Conservation (phyloP, 1,139 yeast species). For the Lizanozyma gosingica region DNA sequence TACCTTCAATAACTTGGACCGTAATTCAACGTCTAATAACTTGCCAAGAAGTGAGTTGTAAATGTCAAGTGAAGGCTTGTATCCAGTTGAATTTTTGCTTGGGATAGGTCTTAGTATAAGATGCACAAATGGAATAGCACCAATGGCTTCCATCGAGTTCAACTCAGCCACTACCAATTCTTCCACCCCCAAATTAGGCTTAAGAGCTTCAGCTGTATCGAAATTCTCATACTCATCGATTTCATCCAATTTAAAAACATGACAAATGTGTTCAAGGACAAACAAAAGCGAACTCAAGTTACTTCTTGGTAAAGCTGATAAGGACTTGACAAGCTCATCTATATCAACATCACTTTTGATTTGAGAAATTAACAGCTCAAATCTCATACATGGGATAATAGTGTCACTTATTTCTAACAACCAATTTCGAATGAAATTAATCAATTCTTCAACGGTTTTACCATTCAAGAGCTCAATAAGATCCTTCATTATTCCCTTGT, state of each 20-base stretch:
- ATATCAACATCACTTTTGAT: constrained; percentile 10
- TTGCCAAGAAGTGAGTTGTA: constrained; percentile 22
- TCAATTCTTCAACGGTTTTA: constrained; percentile 8
- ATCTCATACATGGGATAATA: constrained; percentile 34
- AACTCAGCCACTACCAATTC: constrained; percentile 8
- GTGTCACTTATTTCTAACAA: constrained; percentile 36
- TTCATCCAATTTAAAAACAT: constrained; percentile 15
- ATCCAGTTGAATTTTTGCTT: constrained; percentile 27
- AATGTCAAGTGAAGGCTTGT: constrained; percentile 29
- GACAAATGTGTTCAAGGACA: constrained; percentile 27
- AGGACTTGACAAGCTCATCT: constrained; percentile 17
- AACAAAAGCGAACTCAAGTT: constrained; percentile 31
- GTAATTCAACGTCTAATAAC: constrained; percentile 18
- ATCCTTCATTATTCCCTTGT: constrained; percentile 15
- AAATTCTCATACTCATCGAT: constrained; percentile 22
- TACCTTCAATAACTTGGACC: constrained; percentile 17
- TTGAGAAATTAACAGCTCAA: constrained; percentile 23
- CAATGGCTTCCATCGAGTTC: constrained; percentile 30
- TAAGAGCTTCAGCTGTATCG: constrained; percentile 15
- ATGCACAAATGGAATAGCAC: constrained; percentile 34
- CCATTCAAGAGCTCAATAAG: constrained; percentile 12
- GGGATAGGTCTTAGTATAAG: constrained; percentile 34
- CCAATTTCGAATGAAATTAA: constrained; percentile 35
- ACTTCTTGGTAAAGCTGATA: constrained; percentile 32
- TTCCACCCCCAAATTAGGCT: constrained; percentile 1